Base-by-base conservation (phyloP, 2,329 filamentous ascomycete species). In the Cercospora sojina region DNA sequence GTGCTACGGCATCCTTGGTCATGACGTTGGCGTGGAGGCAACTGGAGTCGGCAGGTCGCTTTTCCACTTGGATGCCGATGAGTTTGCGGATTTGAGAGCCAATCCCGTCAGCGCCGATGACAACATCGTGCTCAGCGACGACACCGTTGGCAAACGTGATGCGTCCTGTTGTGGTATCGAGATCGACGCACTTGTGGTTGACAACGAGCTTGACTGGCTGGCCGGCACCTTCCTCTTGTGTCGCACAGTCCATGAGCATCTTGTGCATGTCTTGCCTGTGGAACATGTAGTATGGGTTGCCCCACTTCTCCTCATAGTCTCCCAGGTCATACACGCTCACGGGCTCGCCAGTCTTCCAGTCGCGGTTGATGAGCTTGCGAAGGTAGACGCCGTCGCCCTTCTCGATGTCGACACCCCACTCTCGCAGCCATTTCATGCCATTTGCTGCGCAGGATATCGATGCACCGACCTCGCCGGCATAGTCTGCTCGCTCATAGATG, bases 361-460 rank as follows among this genome's bases (percentile, higher is more conserved):
- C 88, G 3, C 86, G 84, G 75, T 87, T 89, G 79, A 91, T 90
- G 61, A 91, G 82, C 72, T 87, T 87, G 76, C 82, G 83, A 58
- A 91, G 78, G 1, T 90, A 79, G 1, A 91, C 88, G 0, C 88
- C 88, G 65, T 90, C 85, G 8, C 88, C 89, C 72, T 86, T 87
- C 13, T 79, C 79, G 1, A 91, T 80, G 71, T 91, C 86, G 1
- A 91, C 87, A 0, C 80, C 80, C 89, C 89, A 91, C 75, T 89
- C 87, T 67, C 89, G 84, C 7, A 91, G 79, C 88, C 88, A 91
- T 56, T 87, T 83, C 1, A 88, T 89, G 7, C 88, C 89, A 71
- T 91, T 91, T 9, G 89, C 88, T 1, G 89, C 89, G 71, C 88
- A 90, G 0, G 85, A 88, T 0, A 90, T 83, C 0, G 88, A 89